Evolutionary conservation across 1,284 basidiomycete genomes (phyloP).

Genomic region (Sutorius eximius): DNA sequence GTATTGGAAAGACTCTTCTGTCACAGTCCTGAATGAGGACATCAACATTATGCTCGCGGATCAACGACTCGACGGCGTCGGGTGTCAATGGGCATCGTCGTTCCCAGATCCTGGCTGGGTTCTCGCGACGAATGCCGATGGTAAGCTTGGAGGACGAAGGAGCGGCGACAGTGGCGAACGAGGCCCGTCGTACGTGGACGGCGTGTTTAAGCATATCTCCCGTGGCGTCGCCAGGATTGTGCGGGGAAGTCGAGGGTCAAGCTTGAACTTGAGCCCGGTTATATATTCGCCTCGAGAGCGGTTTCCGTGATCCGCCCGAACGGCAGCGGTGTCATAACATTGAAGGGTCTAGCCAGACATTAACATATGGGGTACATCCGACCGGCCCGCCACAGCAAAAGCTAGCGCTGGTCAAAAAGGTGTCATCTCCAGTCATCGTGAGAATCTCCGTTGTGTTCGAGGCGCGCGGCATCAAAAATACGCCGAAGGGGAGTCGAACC

Average conservation of each 20-base stretch:
- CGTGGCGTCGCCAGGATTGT: not conserved
- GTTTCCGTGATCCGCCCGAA: constrained; percentile 13
- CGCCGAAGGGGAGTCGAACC: constrained; percentile 77
- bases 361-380: not conserved
- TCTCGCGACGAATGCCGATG: constrained; percentile 75
- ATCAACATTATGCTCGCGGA: constrained; percentile 54
- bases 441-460: not conserved
- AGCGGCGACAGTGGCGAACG: constrained; percentile 18
- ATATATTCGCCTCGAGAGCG: constrained; percentile 4
- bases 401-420: not conserved
- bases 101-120: constrained; percentile 82
- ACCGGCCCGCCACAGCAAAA: not conserved
- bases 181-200: constrained; percentile 20
- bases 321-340: not conserved
- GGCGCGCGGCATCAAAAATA: constrained; percentile 29
- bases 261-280: not conserved
- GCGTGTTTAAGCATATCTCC: constrained; percentile 21
- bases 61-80: constrained; percentile 61
- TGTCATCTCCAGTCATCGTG: not conserved
- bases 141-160: constrained; percentile 38
- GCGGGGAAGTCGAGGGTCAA: not conserved
- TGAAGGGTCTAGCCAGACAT: not conserved
- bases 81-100: constrained; percentile 83
- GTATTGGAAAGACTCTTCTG: constrained; percentile 67
- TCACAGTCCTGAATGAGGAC: constrained; percentile 78